Evolutionary conservation across 345 rosid species (phyloP), one percentile per base, ranked within the genome.

Genomic region (Hypericum perforatum): DNA sequence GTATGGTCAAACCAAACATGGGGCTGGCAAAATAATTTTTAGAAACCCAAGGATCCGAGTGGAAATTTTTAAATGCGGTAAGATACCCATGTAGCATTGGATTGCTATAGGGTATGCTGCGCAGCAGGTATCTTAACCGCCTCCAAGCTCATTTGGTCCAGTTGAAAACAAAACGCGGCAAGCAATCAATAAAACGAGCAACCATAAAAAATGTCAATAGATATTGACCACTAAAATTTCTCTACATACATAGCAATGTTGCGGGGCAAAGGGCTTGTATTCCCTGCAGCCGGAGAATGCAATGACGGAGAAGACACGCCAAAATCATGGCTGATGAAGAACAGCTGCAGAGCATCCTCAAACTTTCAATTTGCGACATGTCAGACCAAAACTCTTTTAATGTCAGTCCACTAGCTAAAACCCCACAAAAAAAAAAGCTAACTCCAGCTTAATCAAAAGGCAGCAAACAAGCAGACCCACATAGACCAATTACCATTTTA

Each of bases 21-120:
- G n/a, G n/a, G n/a, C n/a, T n/a, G n/a, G n/a, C n/a, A n/a, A n/a
- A n/a, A n/a, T n/a, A n/a, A n/a, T n/a, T n/a, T n/a, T n/a, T n/a
- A n/a, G n/a, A n/a, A n/a, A n/a, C n/a, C n/a, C n/a, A n/a, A n/a
- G n/a, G n/a, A n/a, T n/a, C n/a, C n/a, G n/a, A n/a, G n/a, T n/a
- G n/a, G n/a, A n/a, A n/a, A n/a, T n/a, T n/a, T n/a, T n/a, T n/a
- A n/a, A n/a, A n/a, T n/a, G n/a, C 41, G 42, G 9, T 16, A 61
- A 60, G 76, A 64, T 76, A 94, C 99, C 80, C 79, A 58, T 70
- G 71, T 54, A 75, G 49, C 68, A 75, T 46, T 5, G 82, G 56
- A 70, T 84, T 86, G 37, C 82, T 88, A 94, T 43, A 94, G 97
- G 36, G 96, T 91, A 63, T 94, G 97, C 74, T 95, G 82, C 54